Base-by-base conservation (phyloP, 1,284 basidiomycete genomes). In the Cryptococcus hybrid region DNA sequence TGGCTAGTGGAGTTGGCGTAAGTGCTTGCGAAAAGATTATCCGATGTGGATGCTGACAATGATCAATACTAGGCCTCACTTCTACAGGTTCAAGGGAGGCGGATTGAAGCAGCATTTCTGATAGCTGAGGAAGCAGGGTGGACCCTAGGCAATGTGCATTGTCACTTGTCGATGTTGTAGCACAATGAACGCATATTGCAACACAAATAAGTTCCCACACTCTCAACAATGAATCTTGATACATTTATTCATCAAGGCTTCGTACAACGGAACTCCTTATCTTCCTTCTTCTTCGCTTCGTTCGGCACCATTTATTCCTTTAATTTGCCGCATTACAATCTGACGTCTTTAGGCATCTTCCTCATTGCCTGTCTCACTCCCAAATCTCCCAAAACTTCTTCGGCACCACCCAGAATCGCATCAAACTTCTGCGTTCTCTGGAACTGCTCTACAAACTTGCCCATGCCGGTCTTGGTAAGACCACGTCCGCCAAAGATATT, bases 341-440 rank as follows among this genome's bases (percentile, higher is more conserved):
- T 54, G 35, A 74, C 73, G 59, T 71, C 69, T 52, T 73, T 66
- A 7, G 77, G 77, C 71, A 78, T 78, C 61, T 75, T 73, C 49
- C 67, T 66, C 67, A 77, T 73, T 65, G 80, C 77, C 70, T 81
- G 80, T 62, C 81, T 74, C 38, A 82, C 80, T 59, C 81, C 82
- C 36, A 83, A 68, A 69, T 83, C 82, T 45, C 78, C 80, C 15
- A 83, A 66, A 6, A 83, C 75, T 67, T 82, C 78, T 58, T 76
- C 75, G 0, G 77, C 75, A 7, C 78, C 78, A 48, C 78, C 78
- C 15, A 74, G 58, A 52, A 92, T 88, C 50, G 91, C 88, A 58
- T 90, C 90, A 65, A 95, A 88, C 81, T 95, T 94, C 76, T 95
- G 91, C 3, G 79, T 82, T 42, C 81, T 65, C 66, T 80, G 75